Evolutionary conservation across 2,329 filamentous ascomycete genomes (phyloP), one percentile per base, ranked within the genome.

Genomic region (Huntiella omanensis): DNA sequence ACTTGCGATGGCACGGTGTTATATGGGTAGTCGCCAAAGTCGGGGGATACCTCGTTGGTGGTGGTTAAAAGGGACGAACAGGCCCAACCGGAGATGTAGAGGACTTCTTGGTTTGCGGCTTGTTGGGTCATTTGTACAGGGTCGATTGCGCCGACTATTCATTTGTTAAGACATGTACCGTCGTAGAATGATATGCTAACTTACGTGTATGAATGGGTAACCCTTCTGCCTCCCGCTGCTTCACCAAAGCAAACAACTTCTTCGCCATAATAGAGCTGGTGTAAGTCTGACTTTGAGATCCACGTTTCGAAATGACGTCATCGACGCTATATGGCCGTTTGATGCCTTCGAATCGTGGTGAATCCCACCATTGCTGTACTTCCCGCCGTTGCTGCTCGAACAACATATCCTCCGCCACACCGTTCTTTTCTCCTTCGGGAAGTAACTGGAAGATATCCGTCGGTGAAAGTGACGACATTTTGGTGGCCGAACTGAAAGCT

Each of bases 111-210:
- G 64, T 96, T 83, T 4, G 83, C 75, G 12, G 91, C 91, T 67
- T 96, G 91, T 62, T 98, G 91, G 42, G 91, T 94, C 91, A 98
- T 96, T 65, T 98, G 91, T 8, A 96, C 78, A n/a, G 91, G 91
- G 59, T 98, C 91, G 63, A 98, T 92, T 50, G 87, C 91, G 55
- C 91, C 91, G 82, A 98, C 83, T 88, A 51, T 40, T 35, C 0
- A 4, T 4, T 13, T 47, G 52, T 56, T 47, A 55, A 52, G 33
- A 4, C 19, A 17, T 33, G n/a, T 13, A n/a, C 45, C 10, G 32
- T 42, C 3, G 16, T 17, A 22, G 12, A 22, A 6, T 35, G 11
- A 12, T n/a, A 38, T 32, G 15, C n/a, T 6, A n/a, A 53, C 77
- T 58, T 66, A 88, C 83, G 87, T 12, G 91, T 96, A 62, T 96